Base-by-base conservation (phyloP, 805 yeast genomes). In the Lipomyces mesembrius region DNA sequence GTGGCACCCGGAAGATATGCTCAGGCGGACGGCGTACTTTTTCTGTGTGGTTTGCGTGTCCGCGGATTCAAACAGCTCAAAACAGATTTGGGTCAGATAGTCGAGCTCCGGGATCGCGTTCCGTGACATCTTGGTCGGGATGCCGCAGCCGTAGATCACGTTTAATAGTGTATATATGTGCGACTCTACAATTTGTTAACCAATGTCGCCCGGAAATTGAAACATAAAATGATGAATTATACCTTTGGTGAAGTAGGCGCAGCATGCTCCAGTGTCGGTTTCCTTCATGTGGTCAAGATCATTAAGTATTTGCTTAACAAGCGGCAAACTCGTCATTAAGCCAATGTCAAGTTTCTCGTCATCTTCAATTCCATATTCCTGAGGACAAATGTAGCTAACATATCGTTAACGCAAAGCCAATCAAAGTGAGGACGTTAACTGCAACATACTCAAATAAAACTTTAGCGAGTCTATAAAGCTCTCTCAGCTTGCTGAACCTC, bases 1-100 rank as follows among this genome's bases (percentile, higher is more conserved):
- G 79, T 95, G 98, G 78, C 99, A 95, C 25, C 99, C 99, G 0
- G 99, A 98, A 4, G 97, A 90, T 73, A 95, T 83, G n/a, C 94
- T 89, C 68, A 95, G 83, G 74, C 98, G 84, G 64, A 95, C 89
- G 4, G 97, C 89, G 77, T 94, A 97, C 74, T 90, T 89, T 78
- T 91, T 91, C 62, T 86, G 87, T 2, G 55, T 54, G 17, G 63
- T 67, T n/a, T 55, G 25, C 9, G 66, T 60, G 43, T 53, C 59
- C 54, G 87, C 84, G 60, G 79, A 74, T 77, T 95, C 98, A 77
- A 92, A 95, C 34, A 95, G 80, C 77, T 95, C 99, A 79, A 95
- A 95, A 9, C 88, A 90, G 72, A 95, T 92, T 77, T 95, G 99
- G 0, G 98, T 92, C 57, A 95, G 82, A 76, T 95, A 95, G 76